Percentiles rank a stretch among this genome's conserved stretches.
Evolutionary conservation across 495 filamentous ascomycete genomes (phyloP).

Genomic region (Penicillium goetzii): DNA sequence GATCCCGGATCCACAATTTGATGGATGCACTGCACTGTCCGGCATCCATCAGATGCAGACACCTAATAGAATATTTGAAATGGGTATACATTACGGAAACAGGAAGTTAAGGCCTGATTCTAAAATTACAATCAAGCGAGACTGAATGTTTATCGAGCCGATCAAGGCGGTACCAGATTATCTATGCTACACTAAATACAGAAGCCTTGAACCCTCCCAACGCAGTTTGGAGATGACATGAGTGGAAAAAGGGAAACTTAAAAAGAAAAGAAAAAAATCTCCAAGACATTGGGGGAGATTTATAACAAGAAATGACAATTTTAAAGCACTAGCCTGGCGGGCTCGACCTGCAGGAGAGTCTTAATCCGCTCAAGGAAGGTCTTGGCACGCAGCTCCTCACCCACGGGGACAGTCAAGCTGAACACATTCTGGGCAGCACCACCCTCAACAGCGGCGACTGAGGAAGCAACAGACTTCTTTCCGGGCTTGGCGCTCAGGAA

Average conservation of each 20-base stretch:
- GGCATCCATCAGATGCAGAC: too few species aligned
- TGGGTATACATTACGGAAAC: too few species aligned
- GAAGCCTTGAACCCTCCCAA: slow-evolving; percentile 20
- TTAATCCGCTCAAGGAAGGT: slow-evolving; percentile 85
- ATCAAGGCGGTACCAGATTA: slow-evolving; percentile 34
- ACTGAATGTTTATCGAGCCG: slow-evolving; percentile 3
- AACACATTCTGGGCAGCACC: slow-evolving; percentile 72
- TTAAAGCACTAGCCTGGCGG: slow-evolving; percentile 71
- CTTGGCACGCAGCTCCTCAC: slow-evolving; percentile 78
- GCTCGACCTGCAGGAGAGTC: slow-evolving; percentile 77
- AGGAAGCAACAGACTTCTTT: slow-evolving; percentile 31
- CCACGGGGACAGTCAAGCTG: slow-evolving; percentile 71
- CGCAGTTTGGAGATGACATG: slow-evolving; percentile 21
- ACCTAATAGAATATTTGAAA: too few species aligned
- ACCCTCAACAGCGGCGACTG: slow-evolving; percentile 27
- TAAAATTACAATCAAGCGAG: not conserved
- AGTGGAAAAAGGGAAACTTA: slow-evolving; percentile 11
- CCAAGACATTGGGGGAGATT: slow-evolving; percentile 17
- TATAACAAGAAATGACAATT: slow-evolving; percentile 23
- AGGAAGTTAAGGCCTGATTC: too few species aligned
- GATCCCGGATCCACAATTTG: too few species aligned
- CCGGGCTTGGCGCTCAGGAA: slow-evolving; percentile 61
- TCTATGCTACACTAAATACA: slow-evolving; percentile 43
- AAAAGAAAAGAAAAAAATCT: slow-evolving; percentile 16
- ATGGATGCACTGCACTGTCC: too few species aligned